These are phyloP conservation scores for Xylaria castorea DNA, from an alignment of 495 filamentous ascomycete genomes.

Conservation along the genomic window DNA sequence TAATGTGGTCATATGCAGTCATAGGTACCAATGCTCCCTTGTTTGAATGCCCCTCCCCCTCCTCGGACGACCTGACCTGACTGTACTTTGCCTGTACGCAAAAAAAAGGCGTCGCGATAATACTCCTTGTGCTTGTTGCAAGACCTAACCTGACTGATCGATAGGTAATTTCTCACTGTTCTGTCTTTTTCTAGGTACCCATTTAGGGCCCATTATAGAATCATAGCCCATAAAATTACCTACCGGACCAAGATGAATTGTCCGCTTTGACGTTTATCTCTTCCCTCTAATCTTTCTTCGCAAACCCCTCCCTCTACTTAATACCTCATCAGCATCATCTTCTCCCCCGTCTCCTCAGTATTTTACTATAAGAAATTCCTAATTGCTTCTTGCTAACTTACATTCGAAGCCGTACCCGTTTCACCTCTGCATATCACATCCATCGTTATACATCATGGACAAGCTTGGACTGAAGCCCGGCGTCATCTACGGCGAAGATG, in stretches of 20 bases:
- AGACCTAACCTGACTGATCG: neutral
- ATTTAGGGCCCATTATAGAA: neutral
- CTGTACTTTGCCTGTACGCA: neutral
- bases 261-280: neutral
- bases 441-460: conserved; percentile 28
- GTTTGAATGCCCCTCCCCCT: conserved; percentile 26
- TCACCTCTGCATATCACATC: neutral
- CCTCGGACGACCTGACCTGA: conserved; percentile 13
- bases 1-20: conserved; percentile 22
- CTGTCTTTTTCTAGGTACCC: neutral
- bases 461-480: conserved; percentile 76
- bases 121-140: neutral
- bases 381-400: neutral
- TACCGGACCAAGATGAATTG: neutral
- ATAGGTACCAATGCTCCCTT: conserved; percentile 16
- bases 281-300: neutral
- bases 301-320: conserved; percentile 20
- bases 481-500: conserved; percentile 88
- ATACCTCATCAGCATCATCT: conserved; percentile 22
- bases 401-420: conserved; percentile 2
- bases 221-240: conserved; percentile 5
- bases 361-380: conserved; percentile 1
- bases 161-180: conserved; percentile 7
- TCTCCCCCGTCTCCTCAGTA: neutral
- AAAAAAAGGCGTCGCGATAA: conserved; percentile 21